These are phyloP conservation scores for Kazachstania sp. DNA, from an alignment of 1,139 yeast genomes.

Conservation along the genomic window DNA sequence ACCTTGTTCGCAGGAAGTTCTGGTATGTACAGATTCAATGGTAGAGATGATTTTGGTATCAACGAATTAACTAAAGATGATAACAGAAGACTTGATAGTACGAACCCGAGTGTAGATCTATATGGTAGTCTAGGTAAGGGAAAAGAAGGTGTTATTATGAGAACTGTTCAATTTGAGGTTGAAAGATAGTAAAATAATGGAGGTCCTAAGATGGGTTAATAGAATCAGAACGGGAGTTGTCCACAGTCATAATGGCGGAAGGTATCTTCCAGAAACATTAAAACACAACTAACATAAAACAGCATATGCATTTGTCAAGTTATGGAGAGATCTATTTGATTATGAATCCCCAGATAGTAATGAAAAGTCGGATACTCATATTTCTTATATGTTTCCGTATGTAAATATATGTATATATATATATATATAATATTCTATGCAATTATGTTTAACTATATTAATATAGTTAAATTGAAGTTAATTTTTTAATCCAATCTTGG, in stretches of 20 bases:
- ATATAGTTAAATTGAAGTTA: not conserved
- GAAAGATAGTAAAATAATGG: constrained; percentile 6
- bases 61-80: constrained; percentile 22
- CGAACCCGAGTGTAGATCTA: constrained; percentile 45
- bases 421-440: not conserved
- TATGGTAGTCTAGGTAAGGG: constrained; percentile 53
- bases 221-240: too few relatives aligned
- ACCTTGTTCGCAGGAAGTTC: constrained; percentile 65
- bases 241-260: too few relatives aligned
- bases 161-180: constrained; percentile 44
- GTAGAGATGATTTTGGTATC: constrained; percentile 20
- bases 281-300: too few relatives aligned
- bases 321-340: too few relatives aligned
- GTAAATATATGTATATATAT: not conserved
- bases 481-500: not conserved
- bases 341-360: too few relatives aligned
- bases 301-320: too few relatives aligned
- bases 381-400: not conserved
- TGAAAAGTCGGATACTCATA: not conserved
- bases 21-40: constrained; percentile 48
- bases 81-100: constrained; percentile 21
- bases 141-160: constrained; percentile 48
- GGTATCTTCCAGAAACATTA: too few relatives aligned
- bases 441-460: not conserved
- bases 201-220: too few relatives aligned